A percentile compares a stretch with the other conserved stretches of the same genome.
phyloP scores from a whole-genome alignment of 805 yeast genomes.

The Ascoidea asiatica region DNA sequence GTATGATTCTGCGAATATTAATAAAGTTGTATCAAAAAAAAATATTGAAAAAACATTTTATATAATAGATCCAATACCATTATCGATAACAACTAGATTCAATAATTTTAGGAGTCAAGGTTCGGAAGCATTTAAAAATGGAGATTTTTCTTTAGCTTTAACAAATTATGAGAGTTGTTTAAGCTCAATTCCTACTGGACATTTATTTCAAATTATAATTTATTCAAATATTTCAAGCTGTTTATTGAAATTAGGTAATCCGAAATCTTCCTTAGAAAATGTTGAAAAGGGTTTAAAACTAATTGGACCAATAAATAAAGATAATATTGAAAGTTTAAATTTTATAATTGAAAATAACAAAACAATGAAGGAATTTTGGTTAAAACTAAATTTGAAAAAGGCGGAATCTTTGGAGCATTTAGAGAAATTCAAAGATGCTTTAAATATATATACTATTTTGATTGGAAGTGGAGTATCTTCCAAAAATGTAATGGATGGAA shows the following conservation, averaged over 20 bases:
- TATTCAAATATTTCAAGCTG: slow-evolving; percentile 67
- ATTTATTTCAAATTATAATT: slow-evolving; percentile 53
- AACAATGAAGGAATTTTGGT: slow-evolving; percentile 55
- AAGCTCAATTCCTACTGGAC: slow-evolving; percentile 45
- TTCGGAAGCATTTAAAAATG: slow-evolving; percentile 53
- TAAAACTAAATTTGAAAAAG: slow-evolving; percentile 49
- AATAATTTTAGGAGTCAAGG: slow-evolving; percentile 26
- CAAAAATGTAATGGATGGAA: slow-evolving; percentile 62
- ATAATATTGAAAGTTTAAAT: slow-evolving; percentile 17
- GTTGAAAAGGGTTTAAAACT: slow-evolving; percentile 21
- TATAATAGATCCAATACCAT: too few relatives aligned
- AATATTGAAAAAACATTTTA: too few relatives aligned
- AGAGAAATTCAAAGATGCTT: slow-evolving; percentile 57
- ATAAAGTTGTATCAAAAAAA: background rate
- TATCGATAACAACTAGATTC: slow-evolving; percentile 16
- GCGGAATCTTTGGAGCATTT: slow-evolving; percentile 79
- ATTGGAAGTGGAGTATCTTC: slow-evolving; percentile 57
- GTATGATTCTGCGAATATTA: background rate
- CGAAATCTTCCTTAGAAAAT: slow-evolving; percentile 21
- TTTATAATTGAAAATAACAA: slow-evolving; percentile 36
- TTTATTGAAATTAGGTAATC: slow-evolving; percentile 55
- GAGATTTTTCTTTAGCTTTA: slow-evolving; percentile 64
- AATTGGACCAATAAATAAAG: slow-evolving; percentile 14
- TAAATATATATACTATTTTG: slow-evolving; percentile 44
- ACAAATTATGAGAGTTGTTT: slow-evolving; percentile 43